A percentile compares a stretch with the other conserved stretches of the same genome.
phyloP scores from a whole-genome alignment of 257 asterid genomes.

The Penstemon barbatus region DNA sequence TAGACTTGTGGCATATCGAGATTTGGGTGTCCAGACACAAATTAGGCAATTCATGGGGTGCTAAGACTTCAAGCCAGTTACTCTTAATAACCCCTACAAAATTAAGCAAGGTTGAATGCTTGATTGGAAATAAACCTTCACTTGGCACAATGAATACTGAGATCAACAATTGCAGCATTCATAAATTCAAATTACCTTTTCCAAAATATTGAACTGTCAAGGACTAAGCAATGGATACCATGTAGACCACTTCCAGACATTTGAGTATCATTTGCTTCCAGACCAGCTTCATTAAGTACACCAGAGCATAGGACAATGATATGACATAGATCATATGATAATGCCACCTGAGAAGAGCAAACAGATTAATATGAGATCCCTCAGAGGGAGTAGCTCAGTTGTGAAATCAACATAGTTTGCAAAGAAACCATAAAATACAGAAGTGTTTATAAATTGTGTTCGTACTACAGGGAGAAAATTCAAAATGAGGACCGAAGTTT shows the following conservation, averaged over 20 bases:
- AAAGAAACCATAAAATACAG: not conserved
- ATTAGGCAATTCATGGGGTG: not conserved
- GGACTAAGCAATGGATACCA: conserved; percentile 72
- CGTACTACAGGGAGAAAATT: not conserved
- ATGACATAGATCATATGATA: conserved; percentile 74
- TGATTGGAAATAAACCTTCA: conserved; percentile 1
- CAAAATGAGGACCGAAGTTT: not conserved
- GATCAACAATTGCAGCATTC: conserved; percentile 17
- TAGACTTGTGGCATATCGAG: not conserved
- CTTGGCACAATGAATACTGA: conserved; percentile 13
- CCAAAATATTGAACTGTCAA: conserved; percentile 76
- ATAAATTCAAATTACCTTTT: conserved; percentile 56
- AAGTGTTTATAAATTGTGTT: not conserved
- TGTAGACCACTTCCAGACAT: conserved; percentile 46
- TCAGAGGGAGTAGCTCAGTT: conserved; percentile 16
- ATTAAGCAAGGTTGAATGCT: not conserved
- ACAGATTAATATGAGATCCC: conserved; percentile 28
- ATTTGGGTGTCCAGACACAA: not conserved
- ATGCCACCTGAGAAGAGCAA: conserved; percentile 60
- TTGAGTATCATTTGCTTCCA: conserved; percentile 40
- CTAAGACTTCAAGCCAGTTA: not conserved
- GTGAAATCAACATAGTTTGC: conserved; percentile 17
- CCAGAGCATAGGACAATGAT: conserved; percentile 78
- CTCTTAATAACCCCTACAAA: not conserved
- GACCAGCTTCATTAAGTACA: conserved; percentile 42